Percentiles rank a stretch among this genome's conserved stretches.
Evolutionary conservation across 371 early-diverging fungal genomes (phyloP).

Genomic region (Zopfochytrium polystomum): DNA sequence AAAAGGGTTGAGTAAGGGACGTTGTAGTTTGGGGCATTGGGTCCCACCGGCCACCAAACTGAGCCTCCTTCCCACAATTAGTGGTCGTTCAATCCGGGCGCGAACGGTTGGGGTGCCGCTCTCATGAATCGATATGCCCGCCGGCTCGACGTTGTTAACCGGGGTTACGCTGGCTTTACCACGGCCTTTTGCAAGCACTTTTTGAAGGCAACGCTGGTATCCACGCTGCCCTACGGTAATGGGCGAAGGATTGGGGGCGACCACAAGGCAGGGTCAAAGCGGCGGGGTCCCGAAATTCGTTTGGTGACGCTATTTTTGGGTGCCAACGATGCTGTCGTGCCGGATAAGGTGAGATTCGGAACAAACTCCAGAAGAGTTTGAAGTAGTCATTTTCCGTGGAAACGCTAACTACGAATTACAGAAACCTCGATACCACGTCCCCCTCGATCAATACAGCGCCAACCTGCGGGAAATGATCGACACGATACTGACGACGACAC

Average conservation of each 20-base stretch:
- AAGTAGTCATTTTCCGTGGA: no score
- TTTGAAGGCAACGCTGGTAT: slow-evolving; percentile 51
- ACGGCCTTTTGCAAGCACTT: slow-evolving; percentile 66
- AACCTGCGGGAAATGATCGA: slow-evolving; percentile 61
- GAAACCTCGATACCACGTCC: slow-evolving; percentile 58
- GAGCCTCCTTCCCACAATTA: not conserved
- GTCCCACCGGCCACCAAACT: no score
- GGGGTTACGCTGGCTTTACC: slow-evolving; percentile 77
- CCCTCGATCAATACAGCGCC: slow-evolving; percentile 55
- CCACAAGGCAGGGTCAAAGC: slow-evolving; percentile 1
- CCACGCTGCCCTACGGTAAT: slow-evolving; percentile 35
- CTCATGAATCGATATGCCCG: slow-evolving; percentile 64
- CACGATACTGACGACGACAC: slow-evolving; percentile 51
- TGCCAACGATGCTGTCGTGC: slow-evolving; percentile 85
- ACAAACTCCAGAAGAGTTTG: no score
- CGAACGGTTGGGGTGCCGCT: slow-evolving; percentile 66
- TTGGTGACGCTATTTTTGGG: slow-evolving; percentile 77
- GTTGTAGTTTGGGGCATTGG: no score
- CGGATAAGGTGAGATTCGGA: no score
- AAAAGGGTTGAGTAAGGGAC: no score
- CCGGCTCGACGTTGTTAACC: slow-evolving; percentile 68
- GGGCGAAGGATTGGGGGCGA: no score
- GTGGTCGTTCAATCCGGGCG: slow-evolving; percentile 54
- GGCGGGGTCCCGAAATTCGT: slow-evolving; percentile 36
- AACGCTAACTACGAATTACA: no score